These are phyloP conservation scores for Penicillium sp. DNA, from an alignment of 2,329 filamentous ascomycete genomes.

Conservation along the genomic window DNA sequence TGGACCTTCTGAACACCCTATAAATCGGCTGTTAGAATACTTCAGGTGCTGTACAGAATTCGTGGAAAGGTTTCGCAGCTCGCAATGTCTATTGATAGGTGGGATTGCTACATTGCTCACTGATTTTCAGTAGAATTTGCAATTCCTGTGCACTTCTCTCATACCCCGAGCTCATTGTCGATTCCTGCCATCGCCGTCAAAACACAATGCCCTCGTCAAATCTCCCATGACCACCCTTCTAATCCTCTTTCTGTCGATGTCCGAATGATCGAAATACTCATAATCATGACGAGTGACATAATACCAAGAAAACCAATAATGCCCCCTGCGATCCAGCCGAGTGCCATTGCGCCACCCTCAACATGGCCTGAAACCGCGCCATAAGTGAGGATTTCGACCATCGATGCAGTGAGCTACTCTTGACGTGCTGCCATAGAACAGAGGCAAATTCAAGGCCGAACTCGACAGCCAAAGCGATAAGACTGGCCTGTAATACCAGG, in stretches of 20 bases:
- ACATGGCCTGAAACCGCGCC: conserved; percentile 16
- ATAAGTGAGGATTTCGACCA: conserved; percentile 16
- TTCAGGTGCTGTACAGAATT: too few species aligned
- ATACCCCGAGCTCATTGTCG: too few species aligned
- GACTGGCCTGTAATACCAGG: background rate
- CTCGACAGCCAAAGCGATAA: background rate
- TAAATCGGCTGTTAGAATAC: too few species aligned
- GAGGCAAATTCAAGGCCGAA: conserved; percentile 15
- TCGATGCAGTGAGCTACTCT: conserved; percentile 12
- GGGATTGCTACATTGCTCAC: too few species aligned
- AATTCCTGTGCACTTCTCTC: too few species aligned
- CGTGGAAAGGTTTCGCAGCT: too few species aligned
- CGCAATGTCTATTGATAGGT: too few species aligned
- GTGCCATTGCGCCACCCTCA: conserved; percentile 15
- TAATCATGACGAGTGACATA: conserved; percentile 8
- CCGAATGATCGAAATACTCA: conserved; percentile 1
- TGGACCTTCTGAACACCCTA: too few species aligned
- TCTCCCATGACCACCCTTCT: too few species aligned
- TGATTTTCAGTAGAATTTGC: too few species aligned
- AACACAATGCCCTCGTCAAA: too few species aligned
- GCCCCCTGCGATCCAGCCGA: conserved; percentile 20
- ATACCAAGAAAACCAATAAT: background rate
- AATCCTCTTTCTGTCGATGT: background rate
- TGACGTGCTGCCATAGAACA: conserved; percentile 22
- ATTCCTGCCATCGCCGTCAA: too few species aligned